Conservation (phyloP, 208 protist species). For the Herpetomonas samuelpessoai region DNA sequence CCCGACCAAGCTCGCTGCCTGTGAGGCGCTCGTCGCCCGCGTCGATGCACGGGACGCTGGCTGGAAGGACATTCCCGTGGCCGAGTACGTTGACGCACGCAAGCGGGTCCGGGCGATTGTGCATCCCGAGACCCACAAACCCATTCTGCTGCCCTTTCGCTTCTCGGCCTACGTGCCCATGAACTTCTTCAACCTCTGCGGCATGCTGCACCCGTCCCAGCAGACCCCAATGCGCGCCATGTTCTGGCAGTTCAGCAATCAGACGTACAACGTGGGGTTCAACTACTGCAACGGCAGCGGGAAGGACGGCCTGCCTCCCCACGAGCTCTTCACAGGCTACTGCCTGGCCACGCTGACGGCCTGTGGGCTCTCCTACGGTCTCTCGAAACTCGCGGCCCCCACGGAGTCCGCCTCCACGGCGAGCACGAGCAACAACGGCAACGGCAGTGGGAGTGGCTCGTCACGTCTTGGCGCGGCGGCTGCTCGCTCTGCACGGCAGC, state of each 20-base stretch:
- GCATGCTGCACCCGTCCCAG: constrained; percentile 71
- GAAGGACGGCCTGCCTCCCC: constrained; percentile 52
- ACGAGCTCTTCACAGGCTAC: constrained; percentile 39
- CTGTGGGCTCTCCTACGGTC: constrained; percentile 24
- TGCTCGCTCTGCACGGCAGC: not conserved
- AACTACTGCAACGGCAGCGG: constrained; percentile 92
- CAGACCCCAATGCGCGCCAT: constrained; percentile 52
- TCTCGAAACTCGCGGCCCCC: constrained; percentile 16
- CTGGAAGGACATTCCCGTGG: constrained; percentile 26
- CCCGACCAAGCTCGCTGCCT: constrained; percentile 21
- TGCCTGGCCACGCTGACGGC: constrained; percentile 20
- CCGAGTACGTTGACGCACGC: constrained; percentile 36
- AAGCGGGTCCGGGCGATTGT: constrained; percentile 53
- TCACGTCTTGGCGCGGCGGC: constrained; percentile 14
- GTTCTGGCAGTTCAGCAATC: constrained; percentile 89
- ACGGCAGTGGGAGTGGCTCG: constrained; percentile 14
- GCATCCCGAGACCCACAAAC: constrained; percentile 76
- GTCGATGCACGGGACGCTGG: constrained; percentile 19
- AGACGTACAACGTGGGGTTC: constrained; percentile 90
- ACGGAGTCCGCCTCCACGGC: constrained; percentile 16
- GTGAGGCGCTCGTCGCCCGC: constrained; percentile 25
- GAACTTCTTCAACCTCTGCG: constrained; percentile 81
- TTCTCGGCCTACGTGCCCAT: constrained; percentile 88
- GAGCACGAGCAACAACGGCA: constrained; percentile 19
- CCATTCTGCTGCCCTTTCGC: constrained; percentile 77